Conservation (phyloP, 2,329 filamentous ascomycete genomes). For the Madurella fahalii region DNA sequence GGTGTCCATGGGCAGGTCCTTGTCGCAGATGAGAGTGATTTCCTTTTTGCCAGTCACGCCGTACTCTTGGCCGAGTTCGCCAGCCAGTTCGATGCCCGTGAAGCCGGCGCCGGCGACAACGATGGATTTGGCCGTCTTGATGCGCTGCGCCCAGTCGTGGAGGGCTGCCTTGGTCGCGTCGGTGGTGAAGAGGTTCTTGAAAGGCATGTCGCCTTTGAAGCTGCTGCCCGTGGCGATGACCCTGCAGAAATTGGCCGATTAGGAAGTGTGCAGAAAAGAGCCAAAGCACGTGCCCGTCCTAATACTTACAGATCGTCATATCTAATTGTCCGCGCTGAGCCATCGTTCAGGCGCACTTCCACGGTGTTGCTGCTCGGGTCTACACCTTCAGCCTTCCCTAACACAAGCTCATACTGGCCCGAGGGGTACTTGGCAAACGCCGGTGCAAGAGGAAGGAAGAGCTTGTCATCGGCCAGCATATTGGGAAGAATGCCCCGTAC, state of each 20-base stretch:
- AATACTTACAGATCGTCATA: slow-evolving; percentile 45
- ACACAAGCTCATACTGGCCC: slow-evolving; percentile 49
- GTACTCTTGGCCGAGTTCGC: slow-evolving; percentile 49
- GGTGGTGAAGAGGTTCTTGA: slow-evolving; percentile 43
- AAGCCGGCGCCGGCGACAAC: slow-evolving; percentile 50
- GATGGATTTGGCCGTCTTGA: slow-evolving; percentile 43
- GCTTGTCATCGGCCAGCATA: slow-evolving; percentile 34
- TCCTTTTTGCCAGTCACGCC: slow-evolving; percentile 41
- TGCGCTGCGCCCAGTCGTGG: slow-evolving; percentile 33
- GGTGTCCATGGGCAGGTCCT: slow-evolving; percentile 37
- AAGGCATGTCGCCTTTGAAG: slow-evolving; percentile 43
- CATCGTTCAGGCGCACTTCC: slow-evolving; percentile 35
- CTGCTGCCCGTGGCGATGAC: slow-evolving; percentile 52
- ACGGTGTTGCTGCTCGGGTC: slow-evolving; percentile 42
- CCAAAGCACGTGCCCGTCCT: too few relatives aligned
- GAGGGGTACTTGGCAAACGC: slow-evolving; percentile 46
- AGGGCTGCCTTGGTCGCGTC: slow-evolving; percentile 40
- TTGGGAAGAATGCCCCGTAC: slow-evolving; percentile 27
- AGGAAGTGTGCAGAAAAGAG: neutral
- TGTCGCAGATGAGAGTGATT: slow-evolving; percentile 41
- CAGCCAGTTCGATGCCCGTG: slow-evolving; percentile 49
- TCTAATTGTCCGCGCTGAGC: slow-evolving; percentile 33
- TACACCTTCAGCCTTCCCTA: slow-evolving; percentile 44
- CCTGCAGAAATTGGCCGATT: neutral
- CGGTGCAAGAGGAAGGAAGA: slow-evolving; percentile 46